Percentiles rank a stretch among this genome's conserved stretches.
Evolutionary conservation across 371 early-diverging fungal genomes (phyloP).

Genomic region (Haplosporangium sp.): DNA sequence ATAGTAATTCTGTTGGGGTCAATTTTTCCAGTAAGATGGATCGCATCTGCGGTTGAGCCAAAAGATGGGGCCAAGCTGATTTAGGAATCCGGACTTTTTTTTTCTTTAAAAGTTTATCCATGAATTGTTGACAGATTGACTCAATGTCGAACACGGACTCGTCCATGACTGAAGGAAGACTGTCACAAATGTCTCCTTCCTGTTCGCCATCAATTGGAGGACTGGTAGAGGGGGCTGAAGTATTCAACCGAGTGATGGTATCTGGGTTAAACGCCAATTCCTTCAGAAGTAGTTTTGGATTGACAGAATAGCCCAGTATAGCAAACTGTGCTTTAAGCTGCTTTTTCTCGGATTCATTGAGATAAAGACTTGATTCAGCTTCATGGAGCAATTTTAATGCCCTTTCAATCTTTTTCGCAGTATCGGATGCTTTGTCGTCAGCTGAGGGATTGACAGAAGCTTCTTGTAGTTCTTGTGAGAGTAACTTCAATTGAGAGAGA

Average conservation of each 20-base stretch:
- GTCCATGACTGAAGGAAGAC: conserved; percentile 23
- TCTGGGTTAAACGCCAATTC: conserved; percentile 21
- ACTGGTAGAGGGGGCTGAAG: background rate
- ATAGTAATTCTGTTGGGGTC: background rate
- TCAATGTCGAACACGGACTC: conserved; percentile 15
- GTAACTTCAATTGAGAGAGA: conserved; percentile 18
- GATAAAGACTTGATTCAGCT: background rate
- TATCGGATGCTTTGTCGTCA: background rate
- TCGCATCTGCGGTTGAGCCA: conserved; percentile 24
- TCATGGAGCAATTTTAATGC: conserved; percentile 11
- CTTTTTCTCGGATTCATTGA: background rate
- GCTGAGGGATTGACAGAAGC: background rate
- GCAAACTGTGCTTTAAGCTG: conserved; percentile 31
- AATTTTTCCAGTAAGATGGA: conserved; percentile 12
- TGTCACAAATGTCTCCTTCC: conserved; percentile 17
- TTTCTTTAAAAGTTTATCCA: conserved; percentile 5
- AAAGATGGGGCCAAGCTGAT: conserved; percentile 30
- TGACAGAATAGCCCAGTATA: conserved; percentile 22
- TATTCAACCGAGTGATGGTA: conserved; percentile 18
- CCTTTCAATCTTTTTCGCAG: conserved; percentile 12
- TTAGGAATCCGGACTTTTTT: background rate
- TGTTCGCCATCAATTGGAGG: background rate
- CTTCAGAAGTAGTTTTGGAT: conserved; percentile 29
- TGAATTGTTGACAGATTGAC: background rate
- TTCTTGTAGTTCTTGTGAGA: conserved; percentile 41